Evolutionary conservation across 345 rosid species (phyloP).

Genomic region (Gynandropsis gynandra): DNA sequence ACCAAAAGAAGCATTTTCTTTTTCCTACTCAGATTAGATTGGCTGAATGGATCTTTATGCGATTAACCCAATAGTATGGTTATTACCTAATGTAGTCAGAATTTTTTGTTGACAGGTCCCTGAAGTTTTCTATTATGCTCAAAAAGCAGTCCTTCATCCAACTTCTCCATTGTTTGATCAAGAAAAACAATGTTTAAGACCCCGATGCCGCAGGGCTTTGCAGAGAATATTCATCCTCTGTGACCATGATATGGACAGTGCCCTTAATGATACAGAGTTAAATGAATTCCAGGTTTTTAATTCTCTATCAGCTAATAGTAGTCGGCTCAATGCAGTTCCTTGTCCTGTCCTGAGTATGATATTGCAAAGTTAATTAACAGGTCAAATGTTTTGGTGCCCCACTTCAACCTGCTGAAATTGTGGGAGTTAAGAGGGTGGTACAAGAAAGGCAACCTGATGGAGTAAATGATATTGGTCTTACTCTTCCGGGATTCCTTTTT

Average conservation of each 20-base stretch:
- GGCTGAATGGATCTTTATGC: not conserved
- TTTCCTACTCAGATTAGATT: too few relatives aligned
- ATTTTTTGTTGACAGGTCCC: slow-evolving; percentile 49
- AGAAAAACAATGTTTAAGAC: slow-evolving; percentile 57
- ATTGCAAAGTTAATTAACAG: slow-evolving; percentile 34
- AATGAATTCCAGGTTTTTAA: slow-evolving; percentile 68
- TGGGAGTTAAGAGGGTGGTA: slow-evolving; percentile 66
- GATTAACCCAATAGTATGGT: not conserved
- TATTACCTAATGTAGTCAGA: not conserved
- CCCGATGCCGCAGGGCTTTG: slow-evolving; percentile 67
- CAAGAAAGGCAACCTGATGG: slow-evolving; percentile 76
- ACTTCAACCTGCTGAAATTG: slow-evolving; percentile 66
- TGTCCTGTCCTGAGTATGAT: slow-evolving; percentile 11
- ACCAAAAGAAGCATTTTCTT: not conserved
- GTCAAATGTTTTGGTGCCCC: slow-evolving; percentile 69
- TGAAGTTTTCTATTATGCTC: slow-evolving; percentile 76
- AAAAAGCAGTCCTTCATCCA: slow-evolving; percentile 80
- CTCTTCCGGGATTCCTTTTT: slow-evolving; percentile 61
- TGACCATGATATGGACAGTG: slow-evolving; percentile 75
- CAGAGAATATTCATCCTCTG: slow-evolving; percentile 67
- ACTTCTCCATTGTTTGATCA: slow-evolving; percentile 74
- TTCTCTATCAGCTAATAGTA: slow-evolving; percentile 16
- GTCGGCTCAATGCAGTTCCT: slow-evolving; percentile 11
- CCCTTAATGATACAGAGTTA: slow-evolving; percentile 69
- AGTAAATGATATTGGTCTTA: slow-evolving; percentile 74